Evolutionary conservation across 768 basidiomycete species (phyloP), one percentile per base, ranked within the genome.

Genomic region (Leucocoprinus birnbaumii): DNA sequence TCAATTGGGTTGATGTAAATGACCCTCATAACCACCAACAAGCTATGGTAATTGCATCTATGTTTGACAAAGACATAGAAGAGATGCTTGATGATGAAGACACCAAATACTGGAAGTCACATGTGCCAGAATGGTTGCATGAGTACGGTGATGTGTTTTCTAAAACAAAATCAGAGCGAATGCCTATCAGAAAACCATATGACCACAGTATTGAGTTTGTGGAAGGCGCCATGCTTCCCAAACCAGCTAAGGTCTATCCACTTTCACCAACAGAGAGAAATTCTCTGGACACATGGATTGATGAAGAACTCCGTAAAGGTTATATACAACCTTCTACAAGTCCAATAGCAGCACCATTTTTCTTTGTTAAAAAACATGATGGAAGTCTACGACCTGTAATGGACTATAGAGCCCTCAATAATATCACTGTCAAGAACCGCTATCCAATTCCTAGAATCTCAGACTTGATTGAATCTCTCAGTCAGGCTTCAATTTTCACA

Each of bases 401-500:
- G 42, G 42, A 43, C 21, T 43, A 43, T 43, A n/a, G 21, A 43
- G n/a, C 42, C 18, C 42, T 43, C n/a, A 43, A 43, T 43, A n/a
- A n/a, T 6, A 22, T 43, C 8, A 43, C 42, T n/a, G n/a, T 43
- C n/a, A 43, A 43, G 18, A 43, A 43, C 42, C n/a, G 42, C 21
- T 43, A 43, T 43, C n/a, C 42, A n/a, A 43, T 43, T n/a, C n/a
- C 42, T 43, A n/a, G 42, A 43, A 43, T n/a, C 6, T 6, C 21
- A 8, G 42, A 43, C 42, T 43, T 43, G 42, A 22, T n/a, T 43
- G 42, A 43, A 43, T 43, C 21, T 8, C 42, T n/a, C 16, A 22
- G 42, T n/a, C 7, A 43, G n/a, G 42, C 21, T n/a, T 43, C 42
- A 43, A 24, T 66, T 3, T 72, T 35, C 42, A 59, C 65, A 2